Base-by-base conservation (phyloP, 257 asterid genomes). In the Rehmannia glutinosa region DNA sequence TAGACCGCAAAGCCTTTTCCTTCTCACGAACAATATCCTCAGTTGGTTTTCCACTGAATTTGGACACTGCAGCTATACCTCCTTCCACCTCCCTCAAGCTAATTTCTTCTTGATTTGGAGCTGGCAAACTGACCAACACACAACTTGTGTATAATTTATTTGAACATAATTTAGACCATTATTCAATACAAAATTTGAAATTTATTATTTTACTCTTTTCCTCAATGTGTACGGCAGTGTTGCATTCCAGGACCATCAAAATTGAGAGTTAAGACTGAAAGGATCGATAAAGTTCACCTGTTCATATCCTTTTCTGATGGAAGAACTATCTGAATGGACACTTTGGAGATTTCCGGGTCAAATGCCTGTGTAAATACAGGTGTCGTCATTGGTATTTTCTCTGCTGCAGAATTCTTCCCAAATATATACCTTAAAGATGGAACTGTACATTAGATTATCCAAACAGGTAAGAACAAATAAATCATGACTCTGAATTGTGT, bases 341-440 rank as follows among this genome's bases (percentile, higher is more conserved):
- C 90, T 63, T 79, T 69, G 56, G 96, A 79, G 55, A 64, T 75
- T 35, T 86, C 83, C 0, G 76, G 72, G 75, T 82, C 82, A 6
- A 73, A 70, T 59, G 95, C 80, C 59, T 87, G 91, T 57, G 96
- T 92, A 71, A 89, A 87, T 63, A 89, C 98, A 1, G 98, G 98
- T 13, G 98, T 81, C 5, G 98, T 89, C 97, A 90, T 90, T 6
- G 91, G 83, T 77, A 92, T 92, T 78, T 90, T 92, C 87, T 92
- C 97, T 2, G 62, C 72, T 0, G 86, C 62, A 5, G 96, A 65
- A 64, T 92, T 89, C 86, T 90, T 86, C 72, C 97, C 98, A 76
- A 92, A 89, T 60, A 92, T 90, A 58, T 89, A 89, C 79, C 98
- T 92, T 60, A 35, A 28, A 32, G 7, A 62, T 69, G 55, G 13